phyloP scores from a whole-genome alignment of 2,329 filamentous ascomycete species.

The Lasiodiplodia gonubiensis region DNA sequence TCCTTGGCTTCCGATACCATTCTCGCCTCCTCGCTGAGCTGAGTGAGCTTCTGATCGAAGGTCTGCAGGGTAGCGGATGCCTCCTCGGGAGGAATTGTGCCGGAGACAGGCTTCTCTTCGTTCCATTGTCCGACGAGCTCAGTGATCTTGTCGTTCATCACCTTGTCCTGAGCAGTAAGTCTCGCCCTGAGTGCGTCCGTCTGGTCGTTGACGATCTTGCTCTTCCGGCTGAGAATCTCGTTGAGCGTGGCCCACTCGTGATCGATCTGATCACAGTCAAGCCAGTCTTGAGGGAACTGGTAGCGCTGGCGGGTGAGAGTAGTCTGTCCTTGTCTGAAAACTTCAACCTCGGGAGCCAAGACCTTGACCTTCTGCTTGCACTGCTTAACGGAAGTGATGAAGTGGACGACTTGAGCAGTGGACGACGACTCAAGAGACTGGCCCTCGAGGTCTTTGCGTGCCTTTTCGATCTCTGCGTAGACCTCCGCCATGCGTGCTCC shows the following conservation, averaged over 20 bases:
- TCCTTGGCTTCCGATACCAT: slow-evolving; percentile 98
- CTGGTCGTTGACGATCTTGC: slow-evolving; percentile 94
- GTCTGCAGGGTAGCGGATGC: slow-evolving; percentile 80
- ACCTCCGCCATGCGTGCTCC: slow-evolving; percentile 91
- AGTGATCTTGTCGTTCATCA: slow-evolving; percentile 84
- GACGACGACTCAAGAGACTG: slow-evolving; percentile 93
- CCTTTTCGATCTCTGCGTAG: slow-evolving; percentile 88
- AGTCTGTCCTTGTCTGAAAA: slow-evolving; percentile 94
- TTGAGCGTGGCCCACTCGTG: slow-evolving; percentile 94
- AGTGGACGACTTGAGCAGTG: slow-evolving; percentile 94
- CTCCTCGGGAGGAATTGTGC: slow-evolving; percentile 86
- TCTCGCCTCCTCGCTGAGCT: slow-evolving; percentile 83
- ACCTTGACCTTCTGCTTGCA: slow-evolving; percentile 92
- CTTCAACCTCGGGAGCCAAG: slow-evolving; percentile 95
- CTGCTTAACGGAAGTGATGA: slow-evolving; percentile 96
- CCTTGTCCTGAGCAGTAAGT: slow-evolving; percentile 90
- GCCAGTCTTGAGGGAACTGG: slow-evolving; percentile 91
- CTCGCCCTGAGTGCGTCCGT: slow-evolving; percentile 94
- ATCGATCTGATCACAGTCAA: slow-evolving; percentile 94
- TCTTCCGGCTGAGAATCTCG: slow-evolving; percentile 88
- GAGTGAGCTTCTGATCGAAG: slow-evolving; percentile 85
- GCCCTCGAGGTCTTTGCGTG: slow-evolving; percentile 85
- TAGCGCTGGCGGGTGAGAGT: slow-evolving; percentile 90
- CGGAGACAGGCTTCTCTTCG: slow-evolving; percentile 95
- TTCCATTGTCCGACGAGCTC: slow-evolving; percentile 90